Evolutionary conservation across 805 yeast species (phyloP).

Genomic region (Kazachstania psychrophila): DNA sequence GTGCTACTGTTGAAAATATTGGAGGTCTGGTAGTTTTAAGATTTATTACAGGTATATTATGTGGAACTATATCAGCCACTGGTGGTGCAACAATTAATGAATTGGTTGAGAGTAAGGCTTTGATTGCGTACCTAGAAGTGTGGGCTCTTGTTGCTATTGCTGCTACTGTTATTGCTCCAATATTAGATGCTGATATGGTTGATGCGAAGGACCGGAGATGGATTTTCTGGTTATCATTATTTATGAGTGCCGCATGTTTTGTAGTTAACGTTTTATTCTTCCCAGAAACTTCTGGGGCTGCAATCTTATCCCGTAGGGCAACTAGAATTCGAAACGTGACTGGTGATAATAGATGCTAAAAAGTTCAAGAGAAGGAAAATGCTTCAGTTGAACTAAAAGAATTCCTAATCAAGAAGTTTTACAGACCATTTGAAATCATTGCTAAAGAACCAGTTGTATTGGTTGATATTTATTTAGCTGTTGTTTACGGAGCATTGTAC

Average conservation of each 20-base stretch:
- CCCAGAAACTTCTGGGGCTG: constrained; percentile 41
- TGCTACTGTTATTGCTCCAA: constrained; percentile 49
- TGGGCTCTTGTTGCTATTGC: constrained; percentile 48
- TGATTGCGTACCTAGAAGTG: constrained; percentile 38
- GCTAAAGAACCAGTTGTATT: constrained; percentile 46
- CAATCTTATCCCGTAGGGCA: constrained; percentile 41
- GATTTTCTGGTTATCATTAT: constrained; percentile 43
- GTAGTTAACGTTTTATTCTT: constrained; percentile 32
- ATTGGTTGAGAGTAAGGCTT: constrained; percentile 32
- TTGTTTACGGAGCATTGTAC: constrained; percentile 44
- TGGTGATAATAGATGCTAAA: constrained; percentile 37
- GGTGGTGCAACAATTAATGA: constrained; percentile 53
- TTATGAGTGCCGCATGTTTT: constrained; percentile 21
- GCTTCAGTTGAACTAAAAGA: constrained; percentile 12
- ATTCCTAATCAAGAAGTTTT: constrained; percentile 29
- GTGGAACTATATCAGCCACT: constrained; percentile 48
- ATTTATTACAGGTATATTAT: constrained; percentile 44
- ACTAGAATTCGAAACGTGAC: constrained; percentile 38
- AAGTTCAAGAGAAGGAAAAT: constrained; percentile 33
- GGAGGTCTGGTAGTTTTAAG: constrained; percentile 43
- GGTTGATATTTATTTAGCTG: constrained; percentile 41
- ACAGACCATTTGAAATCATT: constrained; percentile 43
- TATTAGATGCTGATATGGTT: constrained; percentile 28
- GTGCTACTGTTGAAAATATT: constrained; percentile 42
- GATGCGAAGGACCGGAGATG: constrained; percentile 43